These are phyloP conservation scores for Senecio squalidus DNA, from an alignment of 140 eudicot genomes.

Conservation along the genomic window DNA sequence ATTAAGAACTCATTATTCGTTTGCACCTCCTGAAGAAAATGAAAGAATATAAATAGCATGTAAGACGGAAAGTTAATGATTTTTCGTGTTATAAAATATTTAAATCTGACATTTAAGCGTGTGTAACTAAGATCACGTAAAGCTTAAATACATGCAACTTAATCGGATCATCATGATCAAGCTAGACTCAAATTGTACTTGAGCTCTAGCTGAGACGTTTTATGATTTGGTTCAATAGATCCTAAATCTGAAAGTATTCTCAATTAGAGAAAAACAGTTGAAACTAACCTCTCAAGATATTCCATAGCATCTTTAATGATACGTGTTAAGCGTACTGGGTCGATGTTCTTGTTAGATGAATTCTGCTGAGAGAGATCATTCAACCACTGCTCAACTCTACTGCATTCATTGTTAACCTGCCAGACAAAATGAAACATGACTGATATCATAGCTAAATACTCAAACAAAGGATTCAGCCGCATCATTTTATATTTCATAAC, in stretches of 20 bases:
- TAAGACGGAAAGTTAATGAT: background rate
- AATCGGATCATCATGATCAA: too few species aligned
- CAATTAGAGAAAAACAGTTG: background rate
- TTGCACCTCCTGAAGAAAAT: conserved; percentile 2
- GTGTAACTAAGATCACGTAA: too few species aligned
- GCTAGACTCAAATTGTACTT: background rate
- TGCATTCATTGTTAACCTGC: conserved; percentile 55
- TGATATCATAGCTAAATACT: background rate
- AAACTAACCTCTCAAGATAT: conserved; percentile 44
- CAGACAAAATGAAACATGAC: conserved; percentile 10
- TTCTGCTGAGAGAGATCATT: conserved; percentile 36
- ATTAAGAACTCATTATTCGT: background rate
- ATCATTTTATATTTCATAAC: background rate
- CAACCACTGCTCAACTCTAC: conserved; percentile 51
- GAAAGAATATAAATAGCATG: background rate
- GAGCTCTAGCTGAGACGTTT: background rate
- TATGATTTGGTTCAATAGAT: too few species aligned
- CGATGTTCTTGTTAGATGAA: conserved; percentile 41
- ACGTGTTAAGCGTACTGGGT: conserved; percentile 46
- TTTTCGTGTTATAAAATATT: too few species aligned
- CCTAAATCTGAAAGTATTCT: background rate
- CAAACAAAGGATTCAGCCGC: background rate
- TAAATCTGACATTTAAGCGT: too few species aligned
- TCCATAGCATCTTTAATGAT: conserved; percentile 36
- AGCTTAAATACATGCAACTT: too few species aligned